Conservation (phyloP, 768 basidiomycete species). For the Boletus insuetus region DNA sequence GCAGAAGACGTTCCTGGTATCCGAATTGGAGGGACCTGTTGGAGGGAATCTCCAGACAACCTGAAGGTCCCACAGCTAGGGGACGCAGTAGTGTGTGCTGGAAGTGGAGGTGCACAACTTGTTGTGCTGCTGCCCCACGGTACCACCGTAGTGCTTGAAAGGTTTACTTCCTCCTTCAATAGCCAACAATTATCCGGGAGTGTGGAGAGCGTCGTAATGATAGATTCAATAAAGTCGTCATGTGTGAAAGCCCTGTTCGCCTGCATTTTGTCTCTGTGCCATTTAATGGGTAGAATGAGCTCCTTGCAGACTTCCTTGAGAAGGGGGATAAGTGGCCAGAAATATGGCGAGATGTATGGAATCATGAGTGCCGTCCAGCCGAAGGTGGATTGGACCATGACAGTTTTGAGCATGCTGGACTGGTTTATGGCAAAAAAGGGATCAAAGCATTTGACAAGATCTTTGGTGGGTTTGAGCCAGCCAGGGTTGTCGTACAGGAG, state of each 20-base stretch:
- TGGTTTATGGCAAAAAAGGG: not conserved
- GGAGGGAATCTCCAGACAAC: not conserved
- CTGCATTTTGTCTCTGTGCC: not conserved
- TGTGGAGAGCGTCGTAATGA: not conserved
- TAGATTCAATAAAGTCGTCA: not conserved
- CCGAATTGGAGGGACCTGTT: not conserved
- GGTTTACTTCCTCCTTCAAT: not conserved
- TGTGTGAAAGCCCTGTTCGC: not conserved
- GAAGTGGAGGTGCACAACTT: no score
- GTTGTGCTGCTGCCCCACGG: no score
- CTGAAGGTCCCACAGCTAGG: no score
- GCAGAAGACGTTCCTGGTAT: not conserved
- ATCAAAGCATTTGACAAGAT: conserved; percentile 3
- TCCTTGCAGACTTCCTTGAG: not conserved
- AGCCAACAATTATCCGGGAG: not conserved
- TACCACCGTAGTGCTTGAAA: no score
- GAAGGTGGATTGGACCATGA: not conserved
- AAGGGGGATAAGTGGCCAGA: not conserved
- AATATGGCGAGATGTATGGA: not conserved
- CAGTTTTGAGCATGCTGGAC: no score
- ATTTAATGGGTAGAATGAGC: not conserved
- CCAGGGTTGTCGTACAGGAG: no score
- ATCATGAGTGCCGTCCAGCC: not conserved
- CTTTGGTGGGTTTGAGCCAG: no score
- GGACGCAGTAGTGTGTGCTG: no score